A percentile compares a stretch with the other conserved stretches of the same genome.
Evolutionary conservation across 495 filamentous ascomycete genomes (phyloP).

Genomic region (Neurospora terricola): DNA sequence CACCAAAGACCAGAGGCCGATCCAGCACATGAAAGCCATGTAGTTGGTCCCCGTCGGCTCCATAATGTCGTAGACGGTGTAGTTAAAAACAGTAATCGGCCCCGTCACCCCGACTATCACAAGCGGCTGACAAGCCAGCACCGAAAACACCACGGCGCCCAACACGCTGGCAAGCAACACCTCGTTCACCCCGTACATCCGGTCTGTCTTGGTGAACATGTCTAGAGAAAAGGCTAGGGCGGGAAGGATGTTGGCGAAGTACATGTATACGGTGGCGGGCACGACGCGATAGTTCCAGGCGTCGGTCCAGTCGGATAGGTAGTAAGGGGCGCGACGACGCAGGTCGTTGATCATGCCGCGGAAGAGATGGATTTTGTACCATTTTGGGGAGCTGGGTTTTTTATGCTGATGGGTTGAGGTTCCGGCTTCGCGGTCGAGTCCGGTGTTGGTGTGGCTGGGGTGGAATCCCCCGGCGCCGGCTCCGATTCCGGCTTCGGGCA

Average conservation of each 20-base stretch:
- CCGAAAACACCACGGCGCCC: constrained; percentile 64
- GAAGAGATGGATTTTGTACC: constrained; percentile 53
- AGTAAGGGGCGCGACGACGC: constrained; percentile 61
- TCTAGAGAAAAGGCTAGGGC: constrained; percentile 77
- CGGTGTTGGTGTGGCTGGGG: constrained; percentile 9
- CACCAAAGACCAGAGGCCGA: constrained; percentile 72
- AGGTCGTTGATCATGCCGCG: constrained; percentile 70
- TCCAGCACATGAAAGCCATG: constrained; percentile 77
- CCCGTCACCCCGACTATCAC: constrained; percentile 89
- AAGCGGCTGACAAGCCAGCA: constrained; percentile 68
- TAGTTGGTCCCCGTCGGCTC: constrained; percentile 57
- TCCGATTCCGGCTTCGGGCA: constrained; percentile 5
- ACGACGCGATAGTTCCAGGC: constrained; percentile 80
- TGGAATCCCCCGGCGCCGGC: constrained; percentile 12
- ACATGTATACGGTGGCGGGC: constrained; percentile 79
- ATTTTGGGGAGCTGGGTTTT: too few species aligned
- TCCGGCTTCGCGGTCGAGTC: constrained; percentile 2
- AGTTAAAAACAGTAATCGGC: constrained; percentile 81
- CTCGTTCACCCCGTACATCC: constrained; percentile 78
- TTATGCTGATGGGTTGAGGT: too few species aligned
- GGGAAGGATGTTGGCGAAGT: constrained; percentile 79
- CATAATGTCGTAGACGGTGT: constrained; percentile 80
- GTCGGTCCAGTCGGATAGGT: constrained; percentile 69
- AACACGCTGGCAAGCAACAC: constrained; percentile 70
- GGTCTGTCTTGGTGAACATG: constrained; percentile 72